Evolutionary conservation across 2,329 filamentous ascomycete genomes (phyloP).

Genomic region (Fusarium longipes): DNA sequence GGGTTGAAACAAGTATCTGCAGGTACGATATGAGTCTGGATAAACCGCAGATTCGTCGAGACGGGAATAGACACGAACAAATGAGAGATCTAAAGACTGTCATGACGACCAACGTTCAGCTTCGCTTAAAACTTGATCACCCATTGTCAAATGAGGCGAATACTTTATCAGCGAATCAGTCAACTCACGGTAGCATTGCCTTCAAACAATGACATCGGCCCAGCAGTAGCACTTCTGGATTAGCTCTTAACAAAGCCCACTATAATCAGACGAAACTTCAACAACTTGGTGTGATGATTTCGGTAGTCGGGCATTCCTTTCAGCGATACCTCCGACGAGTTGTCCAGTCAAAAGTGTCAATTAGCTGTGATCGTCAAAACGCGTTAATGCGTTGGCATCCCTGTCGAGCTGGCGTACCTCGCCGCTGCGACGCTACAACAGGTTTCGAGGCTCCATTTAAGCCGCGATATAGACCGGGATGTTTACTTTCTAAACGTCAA

Average conservation of each 20-base stretch:
- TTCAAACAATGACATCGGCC: constrained; percentile 20
- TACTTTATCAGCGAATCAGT: constrained; percentile 2
- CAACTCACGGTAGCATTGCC: background rate
- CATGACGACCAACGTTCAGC: background rate
- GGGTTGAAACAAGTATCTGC: background rate
- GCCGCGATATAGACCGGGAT: constrained; percentile 28
- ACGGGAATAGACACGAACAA: background rate
- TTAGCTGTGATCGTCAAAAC: constrained; percentile 14
- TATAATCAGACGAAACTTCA: background rate
- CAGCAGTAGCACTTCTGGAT: background rate
- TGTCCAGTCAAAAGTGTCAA: constrained; percentile 10
- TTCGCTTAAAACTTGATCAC: background rate
- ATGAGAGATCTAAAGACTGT: background rate
- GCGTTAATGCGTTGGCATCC: constrained; percentile 27
- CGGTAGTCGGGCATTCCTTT: constrained; percentile 17
- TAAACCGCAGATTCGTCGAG: background rate
- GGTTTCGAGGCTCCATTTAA: constrained; percentile 25
- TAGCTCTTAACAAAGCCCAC: background rate
- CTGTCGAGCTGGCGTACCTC: constrained; percentile 34
- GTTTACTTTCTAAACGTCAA: constrained; percentile 25
- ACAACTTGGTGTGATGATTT: constrained; percentile 16
- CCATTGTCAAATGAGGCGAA: background rate
- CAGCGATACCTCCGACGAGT: constrained; percentile 21
- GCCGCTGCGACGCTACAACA: constrained; percentile 35
- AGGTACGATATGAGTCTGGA: background rate